A percentile compares a stretch with the other conserved stretches of the same genome.
These are phyloP conservation scores for Diaporthe amygdali DNA, from an alignment of 2,329 filamentous ascomycete genomes.

Conservation along the genomic window DNA sequence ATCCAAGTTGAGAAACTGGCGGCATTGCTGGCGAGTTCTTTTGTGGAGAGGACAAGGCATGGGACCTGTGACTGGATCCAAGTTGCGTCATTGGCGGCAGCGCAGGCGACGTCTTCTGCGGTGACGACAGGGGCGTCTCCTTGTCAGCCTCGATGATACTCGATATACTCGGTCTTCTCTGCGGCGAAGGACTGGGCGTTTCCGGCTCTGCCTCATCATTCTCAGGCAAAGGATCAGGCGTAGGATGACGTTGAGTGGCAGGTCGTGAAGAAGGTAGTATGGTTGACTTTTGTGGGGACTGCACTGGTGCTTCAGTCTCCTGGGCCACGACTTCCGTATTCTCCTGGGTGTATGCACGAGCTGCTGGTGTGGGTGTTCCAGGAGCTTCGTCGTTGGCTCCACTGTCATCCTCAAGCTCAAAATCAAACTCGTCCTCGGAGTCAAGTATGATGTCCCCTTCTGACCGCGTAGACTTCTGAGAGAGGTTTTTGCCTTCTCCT, in stretches of 20 bases:
- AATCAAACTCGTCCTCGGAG: slow-evolving; percentile 50
- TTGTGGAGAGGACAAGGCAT: slow-evolving; percentile 33
- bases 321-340: not conserved
- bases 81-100: slow-evolving; percentile 26
- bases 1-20: slow-evolving; percentile 33
- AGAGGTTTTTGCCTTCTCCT: not conserved
- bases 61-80: slow-evolving; percentile 35
- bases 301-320: not conserved
- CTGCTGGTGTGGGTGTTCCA: slow-evolving; percentile 30
- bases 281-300: not conserved
- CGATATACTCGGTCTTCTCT: slow-evolving; percentile 16
- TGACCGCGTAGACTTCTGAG: not conserved
- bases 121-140: slow-evolving; percentile 28
- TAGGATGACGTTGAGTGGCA: not conserved
- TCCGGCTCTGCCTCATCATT: slow-evolving; percentile 21
- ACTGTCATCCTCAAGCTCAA: slow-evolving; percentile 32
- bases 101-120: slow-evolving; percentile 26
- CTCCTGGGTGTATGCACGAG: slow-evolving; percentile 13
- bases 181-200: slow-evolving; percentile 19
- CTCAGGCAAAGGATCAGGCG: slow-evolving; percentile 11
- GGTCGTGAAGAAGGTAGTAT: not conserved
- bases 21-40: slow-evolving; percentile 3
- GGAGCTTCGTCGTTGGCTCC: slow-evolving; percentile 27
- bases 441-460: slow-evolving; percentile 51
- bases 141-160: slow-evolving; percentile 23